These are phyloP conservation scores for Synchytrium microbalum DNA, from an alignment of 371 early-diverging fungal species.

Conservation along the genomic window DNA sequence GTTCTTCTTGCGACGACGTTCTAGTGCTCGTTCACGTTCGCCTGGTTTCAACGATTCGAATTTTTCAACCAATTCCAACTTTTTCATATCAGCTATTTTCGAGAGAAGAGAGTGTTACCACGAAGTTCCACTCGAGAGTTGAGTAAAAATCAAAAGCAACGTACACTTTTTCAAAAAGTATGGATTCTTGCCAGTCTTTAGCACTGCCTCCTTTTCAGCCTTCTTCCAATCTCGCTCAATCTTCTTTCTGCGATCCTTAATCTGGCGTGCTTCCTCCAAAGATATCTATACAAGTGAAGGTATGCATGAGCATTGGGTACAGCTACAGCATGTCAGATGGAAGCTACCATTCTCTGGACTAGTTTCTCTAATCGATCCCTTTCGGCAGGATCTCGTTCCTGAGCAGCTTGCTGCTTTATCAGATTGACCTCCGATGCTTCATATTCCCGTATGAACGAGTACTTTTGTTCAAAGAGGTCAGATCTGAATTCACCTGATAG, in stretches of 20 bases:
- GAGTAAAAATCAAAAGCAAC: conserved; percentile 6
- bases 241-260: conserved; percentile 53
- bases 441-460: conserved; percentile 70
- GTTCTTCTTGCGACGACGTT: conserved; percentile 83
- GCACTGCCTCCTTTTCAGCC: conserved; percentile 64
- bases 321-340: conserved; percentile 1
- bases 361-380: conserved; percentile 38
- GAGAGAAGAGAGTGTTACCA: neutral
- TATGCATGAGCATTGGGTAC: neutral
- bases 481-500: conserved; percentile 74
- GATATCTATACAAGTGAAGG: conserved; percentile 12
- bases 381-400: conserved; percentile 50
- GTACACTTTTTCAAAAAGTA: conserved; percentile 81
- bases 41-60: conserved; percentile 40
- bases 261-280: conserved; percentile 17
- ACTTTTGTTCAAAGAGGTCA: conserved; percentile 78
- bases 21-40: conserved; percentile 67
- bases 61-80: conserved; percentile 67
- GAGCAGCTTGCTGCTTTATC: conserved; percentile 52
- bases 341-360: conserved; percentile 48
- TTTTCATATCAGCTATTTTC: conserved; percentile 62
- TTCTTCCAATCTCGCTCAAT: conserved; percentile 68
- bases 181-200: conserved; percentile 79
- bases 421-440: conserved; percentile 59
- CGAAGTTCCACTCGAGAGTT: neutral